Conservation (phyloP, 768 basidiomycete species). For the Leucocoprinus birnbaumii region DNA sequence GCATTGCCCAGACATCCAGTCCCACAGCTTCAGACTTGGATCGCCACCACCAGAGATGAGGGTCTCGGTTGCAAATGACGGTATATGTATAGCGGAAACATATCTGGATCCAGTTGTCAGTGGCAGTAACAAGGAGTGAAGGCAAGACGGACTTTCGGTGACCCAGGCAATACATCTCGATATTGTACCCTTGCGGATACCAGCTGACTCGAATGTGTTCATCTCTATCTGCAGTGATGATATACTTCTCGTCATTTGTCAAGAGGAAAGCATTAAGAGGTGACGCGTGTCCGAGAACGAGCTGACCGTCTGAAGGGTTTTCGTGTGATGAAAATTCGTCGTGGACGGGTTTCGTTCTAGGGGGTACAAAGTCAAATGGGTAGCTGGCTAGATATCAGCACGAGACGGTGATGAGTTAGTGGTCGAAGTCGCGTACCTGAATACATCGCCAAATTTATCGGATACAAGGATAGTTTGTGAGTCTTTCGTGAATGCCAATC, state of each 20-base stretch:
- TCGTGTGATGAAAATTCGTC: constrained; percentile 57
- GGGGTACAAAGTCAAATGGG: constrained; percentile 42
- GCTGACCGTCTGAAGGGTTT: constrained; percentile 64
- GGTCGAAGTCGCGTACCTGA: constrained; percentile 47
- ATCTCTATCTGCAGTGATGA: constrained; percentile 91
- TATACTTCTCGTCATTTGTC: constrained; percentile 61
- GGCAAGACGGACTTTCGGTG: constrained; percentile 62
- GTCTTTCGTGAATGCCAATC: constrained; percentile 58
- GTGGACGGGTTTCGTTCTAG: constrained; percentile 15
- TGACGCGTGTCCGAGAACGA: constrained; percentile 87
- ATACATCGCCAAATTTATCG: constrained; percentile 96
- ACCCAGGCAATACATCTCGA: constrained; percentile 87
- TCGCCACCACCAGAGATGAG: constrained; percentile 93
- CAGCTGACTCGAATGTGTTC: constrained; percentile 93
- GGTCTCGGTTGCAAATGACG: constrained; percentile 34
- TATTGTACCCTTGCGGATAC: constrained; percentile 82
- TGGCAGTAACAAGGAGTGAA: not conserved
- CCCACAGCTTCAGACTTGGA: constrained; percentile 69
- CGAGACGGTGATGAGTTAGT: not conserved
- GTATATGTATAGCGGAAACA: constrained; percentile 80
- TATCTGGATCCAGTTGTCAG: constrained; percentile 47
- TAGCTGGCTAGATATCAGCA: constrained; percentile 42
- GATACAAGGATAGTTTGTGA: constrained; percentile 71
- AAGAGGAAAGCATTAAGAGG: constrained; percentile 75
- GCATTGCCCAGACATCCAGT: constrained; percentile 66